Conservation (phyloP, 768 basidiomycete genomes). For the Clavaria fumosa region DNA sequence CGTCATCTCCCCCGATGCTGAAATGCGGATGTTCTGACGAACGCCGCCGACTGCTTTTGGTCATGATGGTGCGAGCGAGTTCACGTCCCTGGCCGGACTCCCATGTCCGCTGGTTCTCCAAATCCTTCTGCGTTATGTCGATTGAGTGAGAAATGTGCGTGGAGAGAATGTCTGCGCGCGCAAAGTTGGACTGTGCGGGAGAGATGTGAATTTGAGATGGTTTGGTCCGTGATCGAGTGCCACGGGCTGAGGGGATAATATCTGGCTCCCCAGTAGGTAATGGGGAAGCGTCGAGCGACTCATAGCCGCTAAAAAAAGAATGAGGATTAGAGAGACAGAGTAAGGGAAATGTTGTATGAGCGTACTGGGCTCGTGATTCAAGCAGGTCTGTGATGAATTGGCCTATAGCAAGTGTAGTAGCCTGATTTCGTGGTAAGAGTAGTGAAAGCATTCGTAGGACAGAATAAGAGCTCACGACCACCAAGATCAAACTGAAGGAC, state of each 20-base stretch:
- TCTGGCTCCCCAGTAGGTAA: constrained; percentile 11
- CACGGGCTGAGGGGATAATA: constrained; percentile 14
- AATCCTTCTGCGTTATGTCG: constrained; percentile 25
- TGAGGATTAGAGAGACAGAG: constrained; percentile 11
- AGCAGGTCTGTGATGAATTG: constrained; percentile 41
- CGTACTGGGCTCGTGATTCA: not conserved
- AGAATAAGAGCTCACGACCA: constrained; percentile 25
- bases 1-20: constrained; percentile 10
- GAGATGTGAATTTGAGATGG: constrained; percentile 49
- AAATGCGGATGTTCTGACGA: constrained; percentile 9
- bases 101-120: constrained; percentile 29
- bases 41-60: constrained; percentile 7
- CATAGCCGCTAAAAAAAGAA: constrained; percentile 1
- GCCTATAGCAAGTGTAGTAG: constrained; percentile 36
- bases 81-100: constrained; percentile 35
- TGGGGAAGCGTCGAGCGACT: constrained; percentile 9
- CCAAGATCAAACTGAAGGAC: constrained; percentile 28
- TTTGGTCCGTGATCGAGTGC: constrained; percentile 36
- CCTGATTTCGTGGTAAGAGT: constrained; percentile 20
- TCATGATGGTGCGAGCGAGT: constrained; percentile 31
- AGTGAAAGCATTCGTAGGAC: constrained; percentile 1
- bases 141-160: constrained; percentile 38
- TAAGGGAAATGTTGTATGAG: too few species aligned
- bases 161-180: constrained; percentile 50
- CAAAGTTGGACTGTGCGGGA: constrained; percentile 44